phyloP scores from a whole-genome alignment of 768 basidiomycete genomes.

The Auricularia heimuer region DNA sequence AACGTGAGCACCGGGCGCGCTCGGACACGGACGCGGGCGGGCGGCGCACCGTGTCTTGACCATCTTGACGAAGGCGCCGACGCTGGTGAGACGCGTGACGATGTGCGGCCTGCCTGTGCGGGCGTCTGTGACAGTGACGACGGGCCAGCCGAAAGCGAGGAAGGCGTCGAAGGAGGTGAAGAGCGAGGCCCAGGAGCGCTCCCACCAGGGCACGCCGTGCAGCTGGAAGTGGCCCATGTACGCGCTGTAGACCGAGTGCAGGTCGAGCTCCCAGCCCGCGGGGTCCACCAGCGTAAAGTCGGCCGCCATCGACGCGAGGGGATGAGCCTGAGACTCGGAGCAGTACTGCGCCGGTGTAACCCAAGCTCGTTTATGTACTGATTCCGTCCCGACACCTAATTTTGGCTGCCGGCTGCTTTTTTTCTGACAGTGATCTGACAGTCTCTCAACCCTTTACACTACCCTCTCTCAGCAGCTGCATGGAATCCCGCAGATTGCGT shows the following conservation, averaged over 20 bases:
- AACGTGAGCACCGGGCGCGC: not conserved
- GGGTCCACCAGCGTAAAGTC: slow-evolving; percentile 69
- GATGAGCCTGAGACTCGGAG: too few species aligned
- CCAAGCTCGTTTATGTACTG: too few species aligned
- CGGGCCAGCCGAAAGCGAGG: slow-evolving; percentile 75
- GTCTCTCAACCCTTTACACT: too few species aligned
- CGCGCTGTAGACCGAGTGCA: slow-evolving; percentile 72
- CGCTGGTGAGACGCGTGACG: slow-evolving; percentile 61
- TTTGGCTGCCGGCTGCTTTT: too few species aligned
- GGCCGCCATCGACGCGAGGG: slow-evolving; percentile 12
- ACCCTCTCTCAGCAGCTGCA: too few species aligned
- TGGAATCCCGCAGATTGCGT: too few species aligned
- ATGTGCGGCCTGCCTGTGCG: slow-evolving; percentile 68
- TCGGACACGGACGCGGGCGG: not conserved
- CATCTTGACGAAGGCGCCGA: slow-evolving; percentile 75
- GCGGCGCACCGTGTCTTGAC: slow-evolving; percentile 58
- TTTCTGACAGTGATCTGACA: too few species aligned
- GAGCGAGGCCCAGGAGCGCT: slow-evolving; percentile 67
- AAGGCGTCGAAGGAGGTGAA: slow-evolving; percentile 76
- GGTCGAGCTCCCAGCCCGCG: slow-evolving; percentile 69
- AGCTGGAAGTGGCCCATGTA: slow-evolving; percentile 74
- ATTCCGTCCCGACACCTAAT: too few species aligned
- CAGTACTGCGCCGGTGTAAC: too few species aligned
- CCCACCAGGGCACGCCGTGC: slow-evolving; percentile 61
- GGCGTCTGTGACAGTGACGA: slow-evolving; percentile 63